Evolutionary conservation across 2,329 filamentous ascomycete species (phyloP), one percentile per base, ranked within the genome.

Genomic region (Paecilomyces niveus): DNA sequence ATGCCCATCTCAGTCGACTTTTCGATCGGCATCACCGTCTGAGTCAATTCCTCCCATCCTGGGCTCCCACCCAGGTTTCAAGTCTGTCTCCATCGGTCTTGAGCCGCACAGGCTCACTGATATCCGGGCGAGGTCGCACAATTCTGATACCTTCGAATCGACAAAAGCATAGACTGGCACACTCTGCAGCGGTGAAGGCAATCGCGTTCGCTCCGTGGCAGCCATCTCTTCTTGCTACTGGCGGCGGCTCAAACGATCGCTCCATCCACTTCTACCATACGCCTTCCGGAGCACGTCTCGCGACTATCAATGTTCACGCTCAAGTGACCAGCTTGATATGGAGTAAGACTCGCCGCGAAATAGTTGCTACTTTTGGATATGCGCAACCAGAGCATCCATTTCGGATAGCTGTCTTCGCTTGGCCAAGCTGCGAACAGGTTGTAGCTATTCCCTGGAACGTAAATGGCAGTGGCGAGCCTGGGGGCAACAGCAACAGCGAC

Each of bases 161-260:
- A 31, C 85, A 89, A 67, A 87, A 83, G 65, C 86, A 96, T 71
- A 83, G 83, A 32, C 94, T 91, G 84, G 73, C 80, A 10, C 91
- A 99, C 71, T 85, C 85, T 26, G 93, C 93, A 0, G 94, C 94
- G 2, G 89, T 97, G 64, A 99, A 99, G 74, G 94, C 94, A 32
- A 94, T 97, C 65, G 92, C 94, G 1, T 97, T 97, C 74, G 96
- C 93, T 62, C 93, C 94, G 0, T 99, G 92, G 93, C 89, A 93
- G 58, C 85, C 89, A 24, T 89, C 88, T 3, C 81, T 99, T 3
- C 76, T 99, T 45, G 94, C 94, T 13, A 95, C 93, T 1, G 92
- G 94, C 2, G 93, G 94, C 45, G 94, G 94, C 24, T 93, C 90
- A 53, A 96, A 95, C 68, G 93, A 99, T 76, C 90, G 91, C 66